These are phyloP conservation scores for Pseudoscleropodium purum DNA, from an alignment of 225 moss, liverwort and hornwort genomes.

Conservation along the genomic window DNA sequence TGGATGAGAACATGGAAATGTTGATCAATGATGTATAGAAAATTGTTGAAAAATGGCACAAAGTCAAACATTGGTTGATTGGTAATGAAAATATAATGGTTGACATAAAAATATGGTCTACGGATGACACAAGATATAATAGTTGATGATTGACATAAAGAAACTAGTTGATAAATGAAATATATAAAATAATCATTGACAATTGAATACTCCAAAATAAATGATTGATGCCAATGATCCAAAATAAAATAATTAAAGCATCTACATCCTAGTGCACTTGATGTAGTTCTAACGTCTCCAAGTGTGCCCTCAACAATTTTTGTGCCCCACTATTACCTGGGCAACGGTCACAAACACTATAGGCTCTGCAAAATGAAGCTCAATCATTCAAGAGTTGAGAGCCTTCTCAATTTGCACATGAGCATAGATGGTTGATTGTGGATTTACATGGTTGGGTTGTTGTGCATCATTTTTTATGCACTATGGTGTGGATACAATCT, in stretches of 20 bases:
- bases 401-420: not conserved
- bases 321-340: rapidly evolving
- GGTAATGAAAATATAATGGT: not conserved
- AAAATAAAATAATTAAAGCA: no score
- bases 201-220: rapidly evolving
- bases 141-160: no score
- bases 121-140: not conserved
- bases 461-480: rapidly evolving
- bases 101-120: not conserved
- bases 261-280: rapidly evolving
- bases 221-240: no score
- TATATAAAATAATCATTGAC: no score
- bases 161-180: no score
- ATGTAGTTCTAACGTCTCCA: rapidly evolving
- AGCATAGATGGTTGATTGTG: not conserved
- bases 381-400: not conserved
- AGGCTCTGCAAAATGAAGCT: not conserved
- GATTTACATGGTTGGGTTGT: not conserved
- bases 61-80: no score
- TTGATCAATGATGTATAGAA: not conserved
- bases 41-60: not conserved
- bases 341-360: rapidly evolving
- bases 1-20: rapidly evolving
- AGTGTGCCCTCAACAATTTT: rapidly evolving
- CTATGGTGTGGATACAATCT: rapidly evolving